Conservation (phyloP, 129 eudicot genomes). For the Oenanthe sinensis region DNA sequence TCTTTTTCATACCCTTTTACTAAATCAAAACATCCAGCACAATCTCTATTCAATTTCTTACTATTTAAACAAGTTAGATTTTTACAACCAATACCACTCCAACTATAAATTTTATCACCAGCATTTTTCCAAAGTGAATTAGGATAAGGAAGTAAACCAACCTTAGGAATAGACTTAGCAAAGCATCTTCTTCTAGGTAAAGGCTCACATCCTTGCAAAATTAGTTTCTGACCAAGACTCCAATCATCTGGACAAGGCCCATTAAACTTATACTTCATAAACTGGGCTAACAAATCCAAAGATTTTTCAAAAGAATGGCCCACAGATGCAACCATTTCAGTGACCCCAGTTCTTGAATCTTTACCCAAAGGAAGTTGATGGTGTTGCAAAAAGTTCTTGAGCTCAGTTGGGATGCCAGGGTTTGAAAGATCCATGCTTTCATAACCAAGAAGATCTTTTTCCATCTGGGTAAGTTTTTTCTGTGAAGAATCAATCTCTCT, state of each 20-base stretch:
- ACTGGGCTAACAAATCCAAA: constrained; percentile 51
- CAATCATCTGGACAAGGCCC: constrained; percentile 88
- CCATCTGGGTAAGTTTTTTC: constrained; percentile 89
- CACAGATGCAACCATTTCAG: constrained; percentile 91
- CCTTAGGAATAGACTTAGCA: constrained; percentile 50
- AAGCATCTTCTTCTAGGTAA: constrained; percentile 87
- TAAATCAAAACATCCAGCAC: constrained; percentile 80
- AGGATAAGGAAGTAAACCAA: constrained; percentile 66
- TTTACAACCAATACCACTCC: constrained; percentile 94
- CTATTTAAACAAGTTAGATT: constrained; percentile 58
- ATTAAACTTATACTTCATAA: constrained; percentile 59
- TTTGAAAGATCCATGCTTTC: constrained; percentile 73
- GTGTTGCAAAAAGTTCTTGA: constrained; percentile 42
- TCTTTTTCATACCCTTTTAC: constrained; percentile 52
- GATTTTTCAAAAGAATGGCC: constrained; percentile 91
- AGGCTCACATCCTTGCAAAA: constrained; percentile 86
- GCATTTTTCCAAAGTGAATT: constrained; percentile 71
- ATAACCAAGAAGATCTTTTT: constrained; percentile 74
- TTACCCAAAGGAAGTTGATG: constrained; percentile 75
- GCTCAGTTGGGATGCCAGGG: constrained; percentile 57
- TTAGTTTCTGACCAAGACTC: constrained; percentile 79
- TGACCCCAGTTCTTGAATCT: constrained; percentile 92
- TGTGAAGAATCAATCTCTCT: constrained; percentile 83
- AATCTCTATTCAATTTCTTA: constrained; percentile 75
- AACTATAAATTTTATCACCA: constrained; percentile 70